phyloP scores from a whole-genome alignment of 768 basidiomycete genomes.

The Hortiboletus campestris region DNA sequence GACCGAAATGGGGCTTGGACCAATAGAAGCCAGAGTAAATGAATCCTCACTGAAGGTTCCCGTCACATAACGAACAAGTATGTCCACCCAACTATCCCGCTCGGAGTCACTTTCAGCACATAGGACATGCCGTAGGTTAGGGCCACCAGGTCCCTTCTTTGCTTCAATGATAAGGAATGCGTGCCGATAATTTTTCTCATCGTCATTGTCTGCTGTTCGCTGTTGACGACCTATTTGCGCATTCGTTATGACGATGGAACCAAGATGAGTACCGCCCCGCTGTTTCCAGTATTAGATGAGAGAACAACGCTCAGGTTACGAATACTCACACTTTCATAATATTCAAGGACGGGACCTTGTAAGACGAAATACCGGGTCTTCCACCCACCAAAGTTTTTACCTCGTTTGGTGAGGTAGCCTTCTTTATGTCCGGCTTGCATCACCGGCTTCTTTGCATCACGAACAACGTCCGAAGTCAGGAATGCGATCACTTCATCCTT shows the following conservation, averaged over 20 bases:
- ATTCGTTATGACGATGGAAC: slow-evolving; percentile 85
- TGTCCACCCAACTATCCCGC: slow-evolving; percentile 92
- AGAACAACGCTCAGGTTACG: slow-evolving; percentile 1
- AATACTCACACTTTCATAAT: slow-evolving; percentile 89
- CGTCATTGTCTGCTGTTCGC: slow-evolving; percentile 56
- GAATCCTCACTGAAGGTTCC: slow-evolving; percentile 78
- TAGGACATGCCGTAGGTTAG: slow-evolving; percentile 82
- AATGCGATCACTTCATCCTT: slow-evolving; percentile 90
- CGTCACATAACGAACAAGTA: slow-evolving; percentile 84
- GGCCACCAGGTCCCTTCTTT: slow-evolving; percentile 66
- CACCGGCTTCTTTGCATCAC: slow-evolving; percentile 71
- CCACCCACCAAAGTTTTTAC: slow-evolving; percentile 98
- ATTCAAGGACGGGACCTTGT: slow-evolving; percentile 86
- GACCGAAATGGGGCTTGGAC: slow-evolving; percentile 28
- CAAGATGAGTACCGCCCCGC: slow-evolving; percentile 91
- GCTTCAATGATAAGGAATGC: slow-evolving; percentile 96
- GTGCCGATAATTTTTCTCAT: slow-evolving; percentile 93
- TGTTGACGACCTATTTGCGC: slow-evolving; percentile 98
- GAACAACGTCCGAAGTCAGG: slow-evolving; percentile 85
- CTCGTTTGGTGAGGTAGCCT: slow-evolving; percentile 93
- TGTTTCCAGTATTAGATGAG: slow-evolving; percentile 29
- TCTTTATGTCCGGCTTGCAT: slow-evolving; percentile 86
- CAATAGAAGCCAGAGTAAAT: slow-evolving; percentile 40
- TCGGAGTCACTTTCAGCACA: slow-evolving; percentile 96
- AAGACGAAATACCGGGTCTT: slow-evolving; percentile 95